Evolutionary conservation across 306 rosid species (phyloP), one percentile per base, ranked within the genome.

Genomic region (Astragalus membranaceus): DNA sequence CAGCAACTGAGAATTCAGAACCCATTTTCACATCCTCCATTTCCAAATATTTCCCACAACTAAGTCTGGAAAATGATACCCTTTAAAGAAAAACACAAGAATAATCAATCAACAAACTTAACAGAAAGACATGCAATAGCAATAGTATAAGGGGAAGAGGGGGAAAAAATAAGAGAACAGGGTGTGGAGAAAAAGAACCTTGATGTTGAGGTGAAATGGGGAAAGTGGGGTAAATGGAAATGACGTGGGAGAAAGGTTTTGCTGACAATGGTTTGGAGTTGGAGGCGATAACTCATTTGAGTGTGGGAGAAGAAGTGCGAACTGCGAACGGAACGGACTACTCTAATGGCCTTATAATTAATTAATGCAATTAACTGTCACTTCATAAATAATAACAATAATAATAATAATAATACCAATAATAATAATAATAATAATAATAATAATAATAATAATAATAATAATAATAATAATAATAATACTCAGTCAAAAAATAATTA

Each of bases 251-350:
- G 55, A 15, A 65, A 8, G 20, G 76, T 14, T 29, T 11, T 16
- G 10, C 53, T 20, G 63, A 67, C 7, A 55, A 62, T 48, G 61
- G 41, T n/a, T 69, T 80, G 89, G 42, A 65, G 57, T 65, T 78
- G 78, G 54, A 80, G 64, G 48, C 83, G 64, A 64, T 61, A 59
- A 62, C 62, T 67, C 88, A 86, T 81, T 58, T 74, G 70, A 37
- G 66, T 7, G 55, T 0, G 9, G 0, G 7, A 41, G 50, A 15
- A 29, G 5, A 8, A 13, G 44, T 57, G 41, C 2, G 23, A 26
- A 26, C 30, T 26, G 30, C 30, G 30, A 26, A 26, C 30, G 30
- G 30, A 26, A 26, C 30, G 2, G 2, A 26, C 30, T 26, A 26
- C 30, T 26, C 2, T 36, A 36, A 36, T 36, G 41, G 41, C 41